Base-by-base conservation (phyloP, 257 asterid species). In the Solanum chiquidenum region DNA sequence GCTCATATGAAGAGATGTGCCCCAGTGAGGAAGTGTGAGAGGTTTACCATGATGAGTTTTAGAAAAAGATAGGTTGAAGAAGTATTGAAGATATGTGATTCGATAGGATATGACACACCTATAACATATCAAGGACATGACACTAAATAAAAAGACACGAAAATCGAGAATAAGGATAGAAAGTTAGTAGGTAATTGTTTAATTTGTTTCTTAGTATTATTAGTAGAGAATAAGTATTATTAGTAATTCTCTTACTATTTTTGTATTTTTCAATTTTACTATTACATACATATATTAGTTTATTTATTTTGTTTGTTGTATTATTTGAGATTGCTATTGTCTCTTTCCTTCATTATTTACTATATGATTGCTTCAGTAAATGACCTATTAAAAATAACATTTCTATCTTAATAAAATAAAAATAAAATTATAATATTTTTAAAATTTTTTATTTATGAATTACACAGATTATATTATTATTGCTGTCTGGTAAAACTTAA, bases 391-490 rank as follows among this genome's bases (percentile, higher is more conserved):
- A 49, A 49, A 49, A 49, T 0, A 49, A 14, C 0, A 49, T 49
- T 14, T 2, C 0, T 0, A 49, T 49, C 16, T 49, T 49, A 14
- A 49, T 6, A 55, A 55, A 55, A 16, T 6, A 55, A 55, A 1
- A 18, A 55, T 18, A 0, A 55, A 1, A 16, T 0, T 18, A 55
- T 1, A 6, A 1, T 16, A 16, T 1, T 1, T 55, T 18, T 2
- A 6, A 0, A 16, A 2, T 6, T 6, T 6, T 6, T 0, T 6
- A 55, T 18, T 52, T 52, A 16, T 52, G 7, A 16, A 55, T 55
- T 55, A 55, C 23, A 55, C 0, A 2, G 60, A 55, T 55, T 55
- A 55, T 55, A 18, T 55, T 55, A 46, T 46, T 12, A 18, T 55
- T 18, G 0, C 4, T 1, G 4, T 46, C 1, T 5, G 1, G 6